Conservation (phyloP, 2,329 filamentous ascomycete genomes). For the Mollisia scopiformis region DNA sequence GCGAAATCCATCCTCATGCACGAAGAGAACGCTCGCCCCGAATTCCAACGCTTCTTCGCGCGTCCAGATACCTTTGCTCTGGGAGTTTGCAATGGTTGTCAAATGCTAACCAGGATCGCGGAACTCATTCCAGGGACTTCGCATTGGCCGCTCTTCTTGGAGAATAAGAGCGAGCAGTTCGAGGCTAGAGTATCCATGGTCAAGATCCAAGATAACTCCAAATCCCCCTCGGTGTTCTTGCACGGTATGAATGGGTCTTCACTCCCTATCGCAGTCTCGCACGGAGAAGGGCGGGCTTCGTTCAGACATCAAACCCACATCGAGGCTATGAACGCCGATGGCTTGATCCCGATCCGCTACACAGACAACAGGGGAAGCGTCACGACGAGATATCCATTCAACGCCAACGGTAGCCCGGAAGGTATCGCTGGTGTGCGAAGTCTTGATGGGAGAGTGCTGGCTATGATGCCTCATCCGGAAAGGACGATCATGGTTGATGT, state of each 20-base stretch:
- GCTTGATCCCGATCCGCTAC: slow-evolving; percentile 79
- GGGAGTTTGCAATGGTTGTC: slow-evolving; percentile 96
- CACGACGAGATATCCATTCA: slow-evolving; percentile 85
- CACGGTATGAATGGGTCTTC: slow-evolving; percentile 83
- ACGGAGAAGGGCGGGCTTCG: slow-evolving; percentile 85
- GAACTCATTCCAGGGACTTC: slow-evolving; percentile 83
- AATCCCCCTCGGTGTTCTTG: slow-evolving; percentile 77
- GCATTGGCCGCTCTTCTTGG: slow-evolving; percentile 84
- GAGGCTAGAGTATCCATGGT: slow-evolving; percentile 89
- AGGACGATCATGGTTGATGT: slow-evolving; percentile 68
- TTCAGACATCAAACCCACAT: slow-evolving; percentile 61
- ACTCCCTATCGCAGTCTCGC: slow-evolving; percentile 84
- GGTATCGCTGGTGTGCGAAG: slow-evolving; percentile 71
- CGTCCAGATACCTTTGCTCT: slow-evolving; percentile 88
- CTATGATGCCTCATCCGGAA: slow-evolving; percentile 78
- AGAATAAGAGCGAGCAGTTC: slow-evolving; percentile 86
- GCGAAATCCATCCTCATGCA: slow-evolving; percentile 91
- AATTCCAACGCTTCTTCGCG: slow-evolving; percentile 85
- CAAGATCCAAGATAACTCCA: slow-evolving; percentile 67
- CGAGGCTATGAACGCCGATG: slow-evolving; percentile 61
- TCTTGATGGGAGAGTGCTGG: slow-evolving; percentile 67
- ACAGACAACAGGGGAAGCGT: slow-evolving; percentile 78
- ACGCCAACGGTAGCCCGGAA: slow-evolving; percentile 74
- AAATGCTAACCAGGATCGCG: slow-evolving; percentile 85
- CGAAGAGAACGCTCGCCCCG: slow-evolving; percentile 67